Base-by-base conservation (phyloP, 345 rosid genomes). In the Citrus glauca region DNA sequence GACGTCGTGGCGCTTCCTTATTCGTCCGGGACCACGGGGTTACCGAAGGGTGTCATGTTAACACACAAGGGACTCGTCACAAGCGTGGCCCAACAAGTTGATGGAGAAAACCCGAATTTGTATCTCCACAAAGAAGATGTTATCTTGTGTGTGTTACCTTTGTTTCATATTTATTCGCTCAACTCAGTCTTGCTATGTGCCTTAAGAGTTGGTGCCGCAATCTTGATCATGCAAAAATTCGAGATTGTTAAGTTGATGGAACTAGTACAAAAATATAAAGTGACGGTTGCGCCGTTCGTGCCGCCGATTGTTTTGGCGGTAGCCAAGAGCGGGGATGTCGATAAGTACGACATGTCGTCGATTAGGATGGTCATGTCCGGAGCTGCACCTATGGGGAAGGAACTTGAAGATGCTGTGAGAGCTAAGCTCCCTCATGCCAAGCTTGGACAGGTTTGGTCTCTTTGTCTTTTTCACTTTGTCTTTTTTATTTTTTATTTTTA, bases 11-110 rank as follows among this genome's bases (percentile, higher is more conserved):
- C 90, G 10, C 89, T 92, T 4, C 97, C 97, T 0, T 92, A 89
- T 60, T 92, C 97, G 2, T 92, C 97, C 1, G 97, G 97, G 53
- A 92, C 97, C 0, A 92, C 97, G 2, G 97, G 94, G 53, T 74
- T 92, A 24, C 97, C 97, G 1, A 92, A 92, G 68, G 97, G 97
- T 0, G 97, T 92, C 27, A 89, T 92, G 97, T 63, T 92, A 57
- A 90, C 97, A 7, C 97, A 92, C 78, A 87, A 82, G 77, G 87
- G 90, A 4, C 86, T 85, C 0, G 89, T 92, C 27, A 90, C 97
- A 1, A 89, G 91, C 74, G 87, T 90, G 62, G 92, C 92, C 0
- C 97, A 92, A 55, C 97, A 85, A 62, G 92, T 90, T 0, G 93
- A 89, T 62, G 96, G 96, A 10, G 93, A 90, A 50, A 91, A 91